Base-by-base conservation (phyloP, 495 filamentous ascomycete genomes). In the Tetracladium marchalianum region DNA sequence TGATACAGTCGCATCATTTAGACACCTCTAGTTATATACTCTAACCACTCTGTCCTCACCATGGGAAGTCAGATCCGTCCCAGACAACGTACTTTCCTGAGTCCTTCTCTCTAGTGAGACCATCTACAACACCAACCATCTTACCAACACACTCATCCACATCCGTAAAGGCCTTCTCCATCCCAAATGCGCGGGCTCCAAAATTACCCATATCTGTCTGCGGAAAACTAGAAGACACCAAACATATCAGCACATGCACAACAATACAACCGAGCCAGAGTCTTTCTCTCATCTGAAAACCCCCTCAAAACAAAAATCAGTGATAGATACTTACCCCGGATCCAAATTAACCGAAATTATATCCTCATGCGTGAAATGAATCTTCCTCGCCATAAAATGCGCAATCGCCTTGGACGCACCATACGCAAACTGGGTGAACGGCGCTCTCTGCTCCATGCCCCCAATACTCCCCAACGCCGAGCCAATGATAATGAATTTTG, bases 401-500 rank as follows among this genome's bases (percentile, higher is more conserved):
- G 60, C 50, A 3, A 60, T 58, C 24, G 47, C 64, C 49, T 68
- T 68, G 3, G 57, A 62, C 22, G 58, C 53, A 18, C 63, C 66
- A 54, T 68, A 68, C 0, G 59, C 59, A 6, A 42, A 44, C 22
- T 27, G 22, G 15, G 52, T 53, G 0, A 47, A 27, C 0, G 52
- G 36, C 5, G 54, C 46, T 11, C 36, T 34, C 11, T 13, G 8
- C 11, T 57, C 60, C 13, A 64, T 55, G 22, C 44, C 43, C 13
- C 15, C 37, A 32, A 67, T 50, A 39, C 57, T 62, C 6, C 54
- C 59, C 17, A 63, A 41, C 1, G 43, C 48, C 11, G 63, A 54
- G 8, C 58, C 60, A 27, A 70, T 57, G 35, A 62, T 60, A 5
- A 62, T 45, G 36, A 69, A 67, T 43, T 62, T 64, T 33, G 65